Percentiles rank a stretch among this genome's conserved stretches.
These are phyloP conservation scores for Aspergillus eucalypticola DNA, from an alignment of 2,329 filamentous ascomycete genomes.

Conservation along the genomic window DNA sequence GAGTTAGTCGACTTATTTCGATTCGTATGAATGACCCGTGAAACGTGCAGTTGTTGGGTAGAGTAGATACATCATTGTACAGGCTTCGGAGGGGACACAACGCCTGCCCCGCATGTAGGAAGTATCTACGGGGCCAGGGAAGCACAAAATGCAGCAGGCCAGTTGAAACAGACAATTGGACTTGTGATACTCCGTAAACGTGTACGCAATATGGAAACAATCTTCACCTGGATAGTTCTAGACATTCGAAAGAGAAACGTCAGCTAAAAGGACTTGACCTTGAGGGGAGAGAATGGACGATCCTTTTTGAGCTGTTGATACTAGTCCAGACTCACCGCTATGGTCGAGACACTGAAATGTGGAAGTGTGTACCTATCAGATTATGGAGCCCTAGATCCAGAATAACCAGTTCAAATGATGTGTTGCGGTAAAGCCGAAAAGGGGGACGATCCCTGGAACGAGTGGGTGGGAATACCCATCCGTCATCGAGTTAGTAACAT, in stretches of 20 bases:
- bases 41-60: too few relatives aligned
- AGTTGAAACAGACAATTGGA: too few relatives aligned
- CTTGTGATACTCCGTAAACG: too few relatives aligned
- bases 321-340: constrained; percentile 2
- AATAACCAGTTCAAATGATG: background rate
- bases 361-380: too few relatives aligned
- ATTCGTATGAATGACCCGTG: too few relatives aligned
- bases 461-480: constrained; percentile 8
- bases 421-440: constrained; percentile 1
- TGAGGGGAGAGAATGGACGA: background rate
- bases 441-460: constrained; percentile 8
- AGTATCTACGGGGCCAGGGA: too few relatives aligned
- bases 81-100: too few relatives aligned
- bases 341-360: constrained; percentile 1
- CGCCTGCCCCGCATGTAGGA: too few relatives aligned
- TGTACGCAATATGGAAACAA: too few relatives aligned
- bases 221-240: background rate
- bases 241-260: background rate
- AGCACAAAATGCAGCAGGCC: too few relatives aligned
- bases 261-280: background rate
- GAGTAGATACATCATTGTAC: too few relatives aligned
- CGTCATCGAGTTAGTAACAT: background rate
- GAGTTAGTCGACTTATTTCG: too few relatives aligned
- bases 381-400: background rate
- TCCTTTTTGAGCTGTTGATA: background rate